Base-by-base conservation (phyloP, 106 monocot genomes). In the Dendrobium huoshanense region DNA sequence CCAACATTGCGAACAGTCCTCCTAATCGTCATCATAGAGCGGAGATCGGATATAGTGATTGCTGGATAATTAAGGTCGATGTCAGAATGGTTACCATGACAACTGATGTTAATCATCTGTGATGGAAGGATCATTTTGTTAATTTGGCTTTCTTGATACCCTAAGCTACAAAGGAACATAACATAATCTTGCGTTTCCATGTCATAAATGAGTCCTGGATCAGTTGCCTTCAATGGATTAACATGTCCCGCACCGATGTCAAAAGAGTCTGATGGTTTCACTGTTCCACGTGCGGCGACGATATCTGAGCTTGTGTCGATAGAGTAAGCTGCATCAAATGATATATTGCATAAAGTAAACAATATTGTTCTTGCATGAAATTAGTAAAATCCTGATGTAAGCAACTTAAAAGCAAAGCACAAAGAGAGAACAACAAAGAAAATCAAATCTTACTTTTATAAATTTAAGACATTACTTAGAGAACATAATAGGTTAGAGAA, bases 191-290 rank as follows among this genome's bases (percentile, higher is more conserved):
- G 48, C 4, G 86, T 58, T 47, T 80, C 87, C 8, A 78, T 83
- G 78, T 94, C 93, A n/a, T 93, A 86, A 20, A 89, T 80, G 10
- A 87, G 85, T 5, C 90, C 90, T 3, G 90, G 90, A 58, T 90
- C 82, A 1, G 82, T 43, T 20, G 90, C 90, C 27, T 65, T 74
- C 47, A 82, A n/a, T 7, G 90, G 90, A 77, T 88, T 61, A 8
- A 88, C 65, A 41, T 90, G 88, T 9, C 90, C 90, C 0, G 90
- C 85, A 0, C 88, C 90, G 0, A 86, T 78, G 65, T 90, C 90
- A 24, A 90, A 90, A 16, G 90, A 77, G 48, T 91, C 87, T 1
- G 54, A 82, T 0, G 93, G 54, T 73, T 89, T 93, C 4, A 74
- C 42, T 80, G 61, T 11, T 87, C 89, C 41, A 87, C 93, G 88